Evolutionary conservation across 805 yeast genomes (phyloP).

Genomic region (Clavispora asparagi): DNA sequence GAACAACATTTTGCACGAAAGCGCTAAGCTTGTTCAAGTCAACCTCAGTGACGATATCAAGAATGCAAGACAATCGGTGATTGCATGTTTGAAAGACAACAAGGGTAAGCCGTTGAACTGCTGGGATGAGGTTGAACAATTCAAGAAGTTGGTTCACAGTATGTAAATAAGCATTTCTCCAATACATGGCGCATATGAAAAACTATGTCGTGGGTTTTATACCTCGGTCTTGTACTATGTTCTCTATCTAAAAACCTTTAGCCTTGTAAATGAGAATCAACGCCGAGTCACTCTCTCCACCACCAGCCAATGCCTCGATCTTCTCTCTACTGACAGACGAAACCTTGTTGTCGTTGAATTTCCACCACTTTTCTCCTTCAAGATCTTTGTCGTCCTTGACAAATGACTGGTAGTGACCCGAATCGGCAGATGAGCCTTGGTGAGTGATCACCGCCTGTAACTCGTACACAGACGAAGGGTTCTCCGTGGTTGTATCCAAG

Average conservation of each 20-base stretch:
- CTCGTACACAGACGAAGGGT: constrained; percentile 85
- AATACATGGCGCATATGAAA: not conserved
- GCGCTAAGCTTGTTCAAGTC: constrained; percentile 27
- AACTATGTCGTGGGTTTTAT: too few relatives aligned
- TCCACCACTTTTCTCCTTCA: constrained; percentile 82
- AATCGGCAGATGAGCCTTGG: constrained; percentile 91
- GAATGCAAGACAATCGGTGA: constrained; percentile 45
- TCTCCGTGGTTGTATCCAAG: constrained; percentile 50
- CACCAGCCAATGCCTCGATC: constrained; percentile 86
- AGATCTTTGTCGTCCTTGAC: constrained; percentile 63
- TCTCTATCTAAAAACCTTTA: constrained; percentile 45
- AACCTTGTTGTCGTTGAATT: constrained; percentile 91
- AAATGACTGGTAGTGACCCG: constrained; percentile 95
- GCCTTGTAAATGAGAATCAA: constrained; percentile 82
- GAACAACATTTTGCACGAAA: constrained; percentile 30
- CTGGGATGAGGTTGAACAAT: constrained; percentile 72
- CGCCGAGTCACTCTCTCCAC: constrained; percentile 97
- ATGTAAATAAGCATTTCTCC: constrained; percentile 21
- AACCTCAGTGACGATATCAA: constrained; percentile 35
- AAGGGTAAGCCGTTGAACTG: constrained; percentile 68
- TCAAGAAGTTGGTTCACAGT: constrained; percentile 53
- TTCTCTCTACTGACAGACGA: constrained; percentile 70
- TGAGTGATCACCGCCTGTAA: constrained; percentile 83
- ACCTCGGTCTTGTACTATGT: not conserved
- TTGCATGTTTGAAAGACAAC: constrained; percentile 58